Evolutionary conservation across 2,329 filamentous ascomycete species (phyloP).

Genomic region (Erysiphe neolycopersici): DNA sequence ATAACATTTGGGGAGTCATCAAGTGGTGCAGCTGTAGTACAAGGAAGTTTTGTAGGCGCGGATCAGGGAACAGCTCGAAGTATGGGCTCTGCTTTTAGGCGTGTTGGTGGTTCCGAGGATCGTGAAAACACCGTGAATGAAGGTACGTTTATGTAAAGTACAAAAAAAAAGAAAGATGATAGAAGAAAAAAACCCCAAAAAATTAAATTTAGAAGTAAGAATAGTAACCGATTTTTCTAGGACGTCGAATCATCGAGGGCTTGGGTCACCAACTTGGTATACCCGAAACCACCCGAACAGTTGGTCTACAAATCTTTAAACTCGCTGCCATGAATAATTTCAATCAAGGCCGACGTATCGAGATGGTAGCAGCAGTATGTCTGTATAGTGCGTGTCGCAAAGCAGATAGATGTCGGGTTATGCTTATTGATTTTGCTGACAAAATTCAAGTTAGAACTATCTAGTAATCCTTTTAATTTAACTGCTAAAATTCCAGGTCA

Average conservation of each 20-base stretch:
- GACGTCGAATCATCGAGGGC: conserved; percentile 28
- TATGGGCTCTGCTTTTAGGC: conserved; percentile 32
- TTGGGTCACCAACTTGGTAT: conserved; percentile 32
- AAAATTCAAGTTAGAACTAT: conserved; percentile 24
- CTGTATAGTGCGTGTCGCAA: conserved; percentile 72
- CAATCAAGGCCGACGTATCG: conserved; percentile 61
- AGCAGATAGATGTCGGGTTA: conserved; percentile 52
- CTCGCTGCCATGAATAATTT: conserved; percentile 50
- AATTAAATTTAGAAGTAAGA: conserved; percentile 1
- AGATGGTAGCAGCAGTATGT: conserved; percentile 70
- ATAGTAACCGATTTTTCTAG: conserved; percentile 3
- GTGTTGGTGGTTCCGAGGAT: conserved; percentile 29
- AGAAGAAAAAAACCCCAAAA: not conserved
- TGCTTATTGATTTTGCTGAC: conserved; percentile 92
- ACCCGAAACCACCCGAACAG: conserved; percentile 33
- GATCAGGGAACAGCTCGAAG: conserved; percentile 37
- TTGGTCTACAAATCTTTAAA: conserved; percentile 48
- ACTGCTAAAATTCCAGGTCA: conserved; percentile 26
- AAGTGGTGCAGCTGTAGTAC: conserved; percentile 64
- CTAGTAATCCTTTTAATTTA: not conserved
- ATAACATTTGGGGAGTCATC: conserved; percentile 74
- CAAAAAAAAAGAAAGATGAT: no score
- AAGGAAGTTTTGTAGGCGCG: conserved; percentile 67
- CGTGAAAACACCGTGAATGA: conserved; percentile 32
- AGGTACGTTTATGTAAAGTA: conserved; percentile 5